Evolutionary conservation across 306 rosid genomes (phyloP), one percentile per base, ranked within the genome.

Genomic region (Trifolium dubium): DNA sequence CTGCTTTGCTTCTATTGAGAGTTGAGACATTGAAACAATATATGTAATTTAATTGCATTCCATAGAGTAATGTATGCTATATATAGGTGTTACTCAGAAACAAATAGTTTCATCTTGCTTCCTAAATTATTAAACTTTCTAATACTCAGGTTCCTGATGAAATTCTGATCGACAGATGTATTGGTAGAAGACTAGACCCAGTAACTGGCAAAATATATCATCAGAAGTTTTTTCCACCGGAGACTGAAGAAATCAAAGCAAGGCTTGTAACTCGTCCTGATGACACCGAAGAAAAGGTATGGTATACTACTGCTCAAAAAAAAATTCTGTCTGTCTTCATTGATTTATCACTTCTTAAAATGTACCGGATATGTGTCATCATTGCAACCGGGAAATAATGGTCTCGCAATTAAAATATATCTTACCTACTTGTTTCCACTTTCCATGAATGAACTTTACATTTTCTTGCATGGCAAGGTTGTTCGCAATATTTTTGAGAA

Each of bases 71-170:
- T 40, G 37, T 67, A 23, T 75, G 64, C 56, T 28, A 49, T 40
- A 6, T 43, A 18, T 56, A 9, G 35, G 39, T 75, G 17, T 49
- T 54, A 64, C 32, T 31, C 69, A 68, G 47, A 55, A 62, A 49
- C 50, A 40, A 58, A 63, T 53, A 56, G 81, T 55, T 59, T 29
- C 18, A 14, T 65, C 50, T 60, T 65, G 73, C 76, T 37, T 49
- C 71, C 85, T 78, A 76, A 81, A 79, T 78, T 69, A 66, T 37
- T 43, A 78, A 74, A 64, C 77, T 81, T 85, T 81, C 83, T 72
- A 79, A 85, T 88, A 84, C 85, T 83, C 98, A 94, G 98, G 98
- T 94, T 87, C 97, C 95, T 89, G 98, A 94, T 82, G 98, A 94
- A 86, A 88, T 83, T 89, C 96, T 94, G 86, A 86, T 91, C 90